These are phyloP conservation scores for Barnettozyma vustinii DNA, from an alignment of 805 yeast genomes.

Conservation along the genomic window DNA sequence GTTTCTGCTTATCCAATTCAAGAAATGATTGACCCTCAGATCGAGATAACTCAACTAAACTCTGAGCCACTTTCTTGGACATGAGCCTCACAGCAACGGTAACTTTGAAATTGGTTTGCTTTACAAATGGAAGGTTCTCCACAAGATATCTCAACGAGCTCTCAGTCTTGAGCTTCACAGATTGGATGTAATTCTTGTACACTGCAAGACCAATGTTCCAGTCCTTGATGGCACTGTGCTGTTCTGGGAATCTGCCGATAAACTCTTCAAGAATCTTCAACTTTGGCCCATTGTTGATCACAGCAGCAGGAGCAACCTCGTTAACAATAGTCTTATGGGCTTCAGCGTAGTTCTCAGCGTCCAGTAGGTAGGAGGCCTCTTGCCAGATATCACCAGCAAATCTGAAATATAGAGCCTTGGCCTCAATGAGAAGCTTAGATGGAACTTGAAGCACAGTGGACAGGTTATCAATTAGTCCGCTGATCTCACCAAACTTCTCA, in stretches of 20 bases:
- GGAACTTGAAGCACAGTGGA: constrained; percentile 44
- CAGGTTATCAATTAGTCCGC: constrained; percentile 30
- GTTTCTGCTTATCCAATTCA: constrained; percentile 27
- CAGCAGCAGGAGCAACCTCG: constrained; percentile 67
- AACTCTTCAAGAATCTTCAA: constrained; percentile 31
- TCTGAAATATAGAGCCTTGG: constrained; percentile 54
- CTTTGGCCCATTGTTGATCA: constrained; percentile 41
- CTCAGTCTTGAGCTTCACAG: constrained; percentile 24
- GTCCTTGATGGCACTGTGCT: constrained; percentile 32
- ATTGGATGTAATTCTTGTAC: constrained; percentile 44
- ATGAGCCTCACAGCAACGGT: constrained; percentile 51
- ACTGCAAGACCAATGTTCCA: constrained; percentile 59
- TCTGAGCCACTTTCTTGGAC: constrained; percentile 37
- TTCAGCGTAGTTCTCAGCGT: constrained; percentile 52
- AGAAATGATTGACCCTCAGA: constrained; percentile 12
- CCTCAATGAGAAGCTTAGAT: constrained; percentile 40
- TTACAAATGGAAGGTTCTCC: constrained; percentile 39
- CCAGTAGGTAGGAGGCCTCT: constrained; percentile 56
- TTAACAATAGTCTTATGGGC: constrained; percentile 58
- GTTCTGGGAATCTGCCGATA: constrained; percentile 38
- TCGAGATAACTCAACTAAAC: constrained; percentile 11
- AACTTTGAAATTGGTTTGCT: constrained; percentile 30
- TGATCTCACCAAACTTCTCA: constrained; percentile 12
- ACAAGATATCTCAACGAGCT: constrained; percentile 35
- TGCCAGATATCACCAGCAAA: constrained; percentile 45